Percentiles rank a stretch among this genome's conserved stretches.
These are phyloP conservation scores for Mycosphaerelloides madeirae DNA, from an alignment of 2,329 filamentous ascomycete genomes.

Conservation along the genomic window DNA sequence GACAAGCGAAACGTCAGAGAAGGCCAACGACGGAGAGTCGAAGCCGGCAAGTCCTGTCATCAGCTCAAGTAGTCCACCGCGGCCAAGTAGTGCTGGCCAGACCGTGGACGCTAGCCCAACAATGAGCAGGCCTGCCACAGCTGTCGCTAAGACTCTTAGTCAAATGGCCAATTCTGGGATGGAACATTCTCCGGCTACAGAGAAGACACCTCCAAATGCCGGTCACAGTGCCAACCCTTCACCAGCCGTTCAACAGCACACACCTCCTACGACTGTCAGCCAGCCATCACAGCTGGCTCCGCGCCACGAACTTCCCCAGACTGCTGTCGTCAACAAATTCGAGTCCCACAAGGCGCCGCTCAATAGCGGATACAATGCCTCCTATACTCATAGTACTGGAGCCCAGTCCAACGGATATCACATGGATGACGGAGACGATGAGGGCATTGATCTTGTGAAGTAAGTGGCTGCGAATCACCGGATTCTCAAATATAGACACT, in stretches of 20 bases:
- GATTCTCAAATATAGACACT: neutral
- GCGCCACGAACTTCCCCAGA: conserved; percentile 18
- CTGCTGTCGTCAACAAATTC: conserved; percentile 19
- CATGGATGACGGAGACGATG: conserved; percentile 41
- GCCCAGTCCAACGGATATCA: conserved; percentile 25
- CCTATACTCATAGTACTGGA: conserved; percentile 3
- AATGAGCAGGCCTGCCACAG: conserved; percentile 27
- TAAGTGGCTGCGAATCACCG: conserved; percentile 28
- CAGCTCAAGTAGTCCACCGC: conserved; percentile 32
- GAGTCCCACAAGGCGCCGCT: conserved; percentile 10
- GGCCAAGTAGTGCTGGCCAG: conserved; percentile 14
- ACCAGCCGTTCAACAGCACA: conserved; percentile 19
- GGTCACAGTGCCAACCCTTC: conserved; percentile 10
- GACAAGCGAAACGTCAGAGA: conserved; percentile 13
- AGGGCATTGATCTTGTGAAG: conserved; percentile 48
- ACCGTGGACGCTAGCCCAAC: conserved; percentile 30
- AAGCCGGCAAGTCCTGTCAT: conserved; percentile 28
- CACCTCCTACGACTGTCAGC: conserved; percentile 20
- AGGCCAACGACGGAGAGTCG: conserved; percentile 16
- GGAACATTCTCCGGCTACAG: conserved; percentile 11
- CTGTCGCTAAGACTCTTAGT: conserved; percentile 29
- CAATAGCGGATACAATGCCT: conserved; percentile 11
- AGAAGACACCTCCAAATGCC: conserved; percentile 19
- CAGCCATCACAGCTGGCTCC: conserved; percentile 15
- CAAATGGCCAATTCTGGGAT: conserved; percentile 20